A percentile compares a stretch with the other conserved stretches of the same genome.
Conservation (phyloP, 768 basidiomycete species). For the Auricularia cornea region DNA sequence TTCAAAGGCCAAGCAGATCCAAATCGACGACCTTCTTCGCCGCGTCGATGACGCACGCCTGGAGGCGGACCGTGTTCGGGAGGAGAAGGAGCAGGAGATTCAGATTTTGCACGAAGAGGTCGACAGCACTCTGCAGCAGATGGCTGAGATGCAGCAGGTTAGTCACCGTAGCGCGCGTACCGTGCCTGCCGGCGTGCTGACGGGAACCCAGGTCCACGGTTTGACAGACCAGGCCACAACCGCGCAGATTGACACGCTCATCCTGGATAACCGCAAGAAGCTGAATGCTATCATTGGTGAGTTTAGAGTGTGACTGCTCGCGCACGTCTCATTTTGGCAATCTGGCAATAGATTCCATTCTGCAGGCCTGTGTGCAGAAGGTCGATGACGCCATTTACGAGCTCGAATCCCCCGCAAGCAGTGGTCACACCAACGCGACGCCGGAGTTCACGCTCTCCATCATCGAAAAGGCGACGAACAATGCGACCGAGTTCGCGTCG, state of each 20-base stretch:
- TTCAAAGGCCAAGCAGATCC: conserved; percentile 81
- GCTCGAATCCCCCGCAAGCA: conserved; percentile 89
- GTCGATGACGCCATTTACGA: conserved; percentile 97
- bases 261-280: conserved; percentile 95
- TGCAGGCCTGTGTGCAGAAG: conserved; percentile 94
- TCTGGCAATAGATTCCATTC: conserved; percentile 68
- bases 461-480: conserved; percentile 94
- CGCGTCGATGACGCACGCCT: conserved; percentile 68
- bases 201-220: conserved; percentile 63
- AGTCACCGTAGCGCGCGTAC: conserved; percentile 6
- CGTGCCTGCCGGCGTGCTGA: background rate
- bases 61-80: conserved; percentile 74
- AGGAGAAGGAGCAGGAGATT: conserved; percentile 97
- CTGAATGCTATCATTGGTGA: conserved; percentile 92
- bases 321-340: background rate
- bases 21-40: conserved; percentile 84
- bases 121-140: conserved; percentile 82
- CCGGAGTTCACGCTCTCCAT: conserved; percentile 97
- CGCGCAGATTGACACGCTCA: conserved; percentile 95
- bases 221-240: conserved; percentile 84
- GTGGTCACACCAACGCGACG: conserved; percentile 93
- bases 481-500: conserved; percentile 92
- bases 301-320: conserved; percentile 12
- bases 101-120: conserved; percentile 91
- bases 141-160: conserved; percentile 83